Evolutionary conservation across 192 early-diverging fungal species (phyloP).

Genomic region (Allomyces macrogynus): DNA sequence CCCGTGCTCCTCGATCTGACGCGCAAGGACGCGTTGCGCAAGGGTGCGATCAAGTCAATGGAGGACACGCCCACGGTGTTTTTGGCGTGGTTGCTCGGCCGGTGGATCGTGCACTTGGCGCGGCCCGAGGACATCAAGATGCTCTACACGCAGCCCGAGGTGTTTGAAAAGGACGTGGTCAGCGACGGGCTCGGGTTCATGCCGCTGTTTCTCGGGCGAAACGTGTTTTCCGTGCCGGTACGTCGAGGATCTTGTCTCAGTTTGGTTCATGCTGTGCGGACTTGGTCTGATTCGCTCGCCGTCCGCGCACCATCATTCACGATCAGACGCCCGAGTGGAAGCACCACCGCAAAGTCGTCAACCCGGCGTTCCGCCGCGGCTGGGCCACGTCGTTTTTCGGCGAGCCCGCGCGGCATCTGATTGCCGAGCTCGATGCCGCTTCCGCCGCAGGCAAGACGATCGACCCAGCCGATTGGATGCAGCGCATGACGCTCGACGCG

Average conservation of each 20-base stretch:
- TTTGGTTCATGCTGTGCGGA: no score
- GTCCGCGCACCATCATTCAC: neutral
- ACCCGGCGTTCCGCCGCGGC: slow-evolving; percentile 2
- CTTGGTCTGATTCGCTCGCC: no score
- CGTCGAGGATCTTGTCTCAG: neutral
- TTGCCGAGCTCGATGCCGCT: neutral
- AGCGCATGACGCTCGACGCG: neutral
- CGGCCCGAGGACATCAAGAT: neutral
- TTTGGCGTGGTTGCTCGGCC: neutral
- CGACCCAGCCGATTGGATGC: neutral
- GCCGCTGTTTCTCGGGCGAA: neutral
- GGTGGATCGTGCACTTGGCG: neutral
- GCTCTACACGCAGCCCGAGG: neutral
- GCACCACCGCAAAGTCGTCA: neutral
- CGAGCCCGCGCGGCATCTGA: neutral
- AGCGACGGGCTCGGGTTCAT: neutral
- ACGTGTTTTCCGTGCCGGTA: neutral
- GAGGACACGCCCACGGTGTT: neutral
- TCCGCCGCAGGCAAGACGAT: neutral
- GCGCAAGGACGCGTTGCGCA: neutral
- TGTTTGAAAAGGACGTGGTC: neutral
- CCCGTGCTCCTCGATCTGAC: neutral
- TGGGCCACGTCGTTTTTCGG: neutral
- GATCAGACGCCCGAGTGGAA: slow-evolving; percentile 4
- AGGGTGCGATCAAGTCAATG: neutral